A percentile compares a stretch with the other conserved stretches of the same genome.
Evolutionary conservation across 352 stramenopile species (phyloP).

Genomic region (Phytophthora pistaciae): DNA sequence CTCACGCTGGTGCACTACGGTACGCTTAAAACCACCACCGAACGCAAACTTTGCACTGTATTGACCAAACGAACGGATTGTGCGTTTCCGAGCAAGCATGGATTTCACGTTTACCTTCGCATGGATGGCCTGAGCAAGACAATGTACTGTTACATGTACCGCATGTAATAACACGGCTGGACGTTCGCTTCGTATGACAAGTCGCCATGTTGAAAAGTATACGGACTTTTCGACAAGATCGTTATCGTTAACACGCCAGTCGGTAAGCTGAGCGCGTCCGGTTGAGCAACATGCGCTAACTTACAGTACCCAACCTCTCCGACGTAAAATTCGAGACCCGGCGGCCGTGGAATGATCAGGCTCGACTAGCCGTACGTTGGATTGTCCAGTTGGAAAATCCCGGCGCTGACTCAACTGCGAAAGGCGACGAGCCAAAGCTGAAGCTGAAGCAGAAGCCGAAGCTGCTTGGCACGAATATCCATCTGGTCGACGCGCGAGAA

Average conservation of each 20-base stretch:
- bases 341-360: neutral
- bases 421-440: neutral
- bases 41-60: neutral
- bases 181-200: too few species aligned
- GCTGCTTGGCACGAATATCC: conserved; percentile 19
- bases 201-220: too few species aligned
- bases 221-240: neutral
- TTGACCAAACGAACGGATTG: neutral
- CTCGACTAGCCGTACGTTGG: conserved; percentile 27
- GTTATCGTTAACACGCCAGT: neutral
- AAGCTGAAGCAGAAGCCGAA: neutral
- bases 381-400: conserved; percentile 3
- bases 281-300: conserved; percentile 6
- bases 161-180: too few species aligned
- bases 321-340: conserved; percentile 11
- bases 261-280: neutral
- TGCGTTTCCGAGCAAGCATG: neutral
- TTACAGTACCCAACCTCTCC: conserved; percentile 13
- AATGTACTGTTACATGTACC: too few species aligned
- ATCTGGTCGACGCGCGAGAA: conserved; percentile 20
- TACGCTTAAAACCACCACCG: neutral
- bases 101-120: conserved; percentile 1
- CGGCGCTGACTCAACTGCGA: neutral
- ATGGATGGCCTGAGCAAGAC: neutral
- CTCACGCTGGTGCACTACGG: neutral